These are phyloP conservation scores for Boletus bicolor DNA, from an alignment of 768 basidiomycete genomes.

Conservation along the genomic window DNA sequence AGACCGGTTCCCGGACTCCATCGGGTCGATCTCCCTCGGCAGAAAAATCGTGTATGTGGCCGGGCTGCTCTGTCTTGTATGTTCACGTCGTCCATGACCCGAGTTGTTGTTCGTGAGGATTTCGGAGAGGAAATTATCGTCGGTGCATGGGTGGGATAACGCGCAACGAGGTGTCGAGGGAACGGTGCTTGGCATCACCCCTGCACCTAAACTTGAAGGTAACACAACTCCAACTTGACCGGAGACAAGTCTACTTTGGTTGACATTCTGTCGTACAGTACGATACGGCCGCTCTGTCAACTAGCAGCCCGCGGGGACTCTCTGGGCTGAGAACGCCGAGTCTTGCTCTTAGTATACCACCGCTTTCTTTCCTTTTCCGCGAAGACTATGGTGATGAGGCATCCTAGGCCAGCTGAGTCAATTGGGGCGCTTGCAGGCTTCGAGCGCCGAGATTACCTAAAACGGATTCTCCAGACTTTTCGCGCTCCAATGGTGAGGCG, in stretches of 20 bases:
- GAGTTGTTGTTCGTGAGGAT: neutral
- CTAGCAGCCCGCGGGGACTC: neutral
- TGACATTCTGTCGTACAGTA: neutral
- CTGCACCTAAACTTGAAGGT: neutral
- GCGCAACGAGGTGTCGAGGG: neutral
- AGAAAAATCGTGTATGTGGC: neutral
- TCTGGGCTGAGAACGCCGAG: neutral
- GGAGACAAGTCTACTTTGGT: neutral
- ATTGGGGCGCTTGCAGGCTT: neutral
- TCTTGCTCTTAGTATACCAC: neutral
- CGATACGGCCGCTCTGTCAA: no score
- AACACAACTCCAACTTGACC: neutral
- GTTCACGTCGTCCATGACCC: neutral
- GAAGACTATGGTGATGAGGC: neutral
- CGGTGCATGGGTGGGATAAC: neutral
- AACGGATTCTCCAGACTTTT: neutral
- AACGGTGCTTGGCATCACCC: neutral
- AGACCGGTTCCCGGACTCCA: neutral
- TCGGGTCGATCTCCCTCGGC: neutral
- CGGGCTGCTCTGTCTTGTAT: no score
- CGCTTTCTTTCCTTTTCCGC: neutral
- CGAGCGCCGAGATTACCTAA: conserved; percentile 3
- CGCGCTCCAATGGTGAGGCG: neutral
- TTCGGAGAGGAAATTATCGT: neutral
- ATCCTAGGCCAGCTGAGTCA: neutral